Percentiles rank a stretch among this genome's conserved stretches.
Evolutionary conservation across 2,329 filamentous ascomycete genomes (phyloP).

Genomic region (Epichloe brachyelytri): DNA sequence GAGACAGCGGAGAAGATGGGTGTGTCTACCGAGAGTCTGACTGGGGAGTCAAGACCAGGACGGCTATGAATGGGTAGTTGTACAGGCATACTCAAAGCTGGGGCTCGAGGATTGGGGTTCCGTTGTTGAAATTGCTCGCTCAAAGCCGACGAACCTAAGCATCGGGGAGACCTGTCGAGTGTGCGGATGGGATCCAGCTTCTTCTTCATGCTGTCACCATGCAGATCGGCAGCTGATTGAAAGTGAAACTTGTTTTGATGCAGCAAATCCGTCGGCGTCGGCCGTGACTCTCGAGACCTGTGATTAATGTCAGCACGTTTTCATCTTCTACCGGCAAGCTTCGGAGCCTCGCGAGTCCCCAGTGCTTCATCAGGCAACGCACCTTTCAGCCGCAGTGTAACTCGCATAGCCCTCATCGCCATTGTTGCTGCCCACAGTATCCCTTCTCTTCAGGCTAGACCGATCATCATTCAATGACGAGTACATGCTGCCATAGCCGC

Average conservation of each 20-base stretch:
- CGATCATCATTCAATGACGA: constrained; percentile 23
- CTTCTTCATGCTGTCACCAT: constrained; percentile 39
- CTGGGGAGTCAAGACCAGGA: constrained; percentile 18
- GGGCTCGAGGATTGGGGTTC: constrained; percentile 25
- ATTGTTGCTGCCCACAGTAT: constrained; percentile 15
- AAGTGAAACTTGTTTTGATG: constrained; percentile 38
- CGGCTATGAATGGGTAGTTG: constrained; percentile 29
- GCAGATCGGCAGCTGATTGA: constrained; percentile 30
- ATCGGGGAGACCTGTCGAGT: constrained; percentile 33
- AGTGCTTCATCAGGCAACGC: constrained; percentile 5
- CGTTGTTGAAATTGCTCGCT: constrained; percentile 25
- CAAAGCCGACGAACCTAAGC: constrained; percentile 29
- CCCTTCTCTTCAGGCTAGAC: constrained; percentile 20
- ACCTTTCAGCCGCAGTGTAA: constrained; percentile 28
- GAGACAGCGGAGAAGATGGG: constrained; percentile 35
- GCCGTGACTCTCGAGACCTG: constrained; percentile 30
- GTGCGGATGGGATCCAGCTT: constrained; percentile 38
- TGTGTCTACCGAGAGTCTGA: constrained; percentile 28
- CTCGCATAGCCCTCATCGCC: constrained; percentile 33
- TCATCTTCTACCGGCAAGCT: not conserved
- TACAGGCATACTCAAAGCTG: constrained; percentile 30
- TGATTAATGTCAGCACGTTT: constrained; percentile 4
- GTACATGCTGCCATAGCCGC: constrained; percentile 28
- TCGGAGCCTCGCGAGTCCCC: not conserved
- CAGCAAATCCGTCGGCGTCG: constrained; percentile 25